These are phyloP conservation scores for Sambucus nigra DNA, from an alignment of 129 eudicot genomes.

Conservation along the genomic window DNA sequence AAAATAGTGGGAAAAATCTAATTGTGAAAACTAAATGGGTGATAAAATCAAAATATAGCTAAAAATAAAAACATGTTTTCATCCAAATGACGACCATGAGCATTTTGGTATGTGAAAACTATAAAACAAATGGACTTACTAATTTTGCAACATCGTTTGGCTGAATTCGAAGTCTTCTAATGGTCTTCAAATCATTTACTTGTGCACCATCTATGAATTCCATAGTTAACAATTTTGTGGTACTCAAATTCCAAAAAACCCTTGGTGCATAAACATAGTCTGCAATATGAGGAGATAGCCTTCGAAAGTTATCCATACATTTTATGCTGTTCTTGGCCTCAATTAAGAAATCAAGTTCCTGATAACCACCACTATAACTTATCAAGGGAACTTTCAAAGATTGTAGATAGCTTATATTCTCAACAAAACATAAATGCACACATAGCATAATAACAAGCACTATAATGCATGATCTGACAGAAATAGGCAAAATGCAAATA, in stretches of 20 bases:
- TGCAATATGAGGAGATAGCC: slow-evolving; percentile 87
- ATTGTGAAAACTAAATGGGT: too few species aligned
- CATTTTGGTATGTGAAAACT: too few species aligned
- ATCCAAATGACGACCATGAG: too few species aligned
- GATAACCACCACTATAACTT: slow-evolving; percentile 31
- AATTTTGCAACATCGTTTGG: slow-evolving; percentile 70
- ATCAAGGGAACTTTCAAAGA: slow-evolving; percentile 12
- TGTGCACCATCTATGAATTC: slow-evolving; percentile 77
- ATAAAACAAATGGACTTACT: slow-evolving; percentile 34
- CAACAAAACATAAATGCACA: slow-evolving; percentile 10
- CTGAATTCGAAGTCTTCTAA: slow-evolving; percentile 46
- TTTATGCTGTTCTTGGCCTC: slow-evolving; percentile 94
- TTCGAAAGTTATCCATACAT: slow-evolving; percentile 91
- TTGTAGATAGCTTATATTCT: slow-evolving; percentile 1
- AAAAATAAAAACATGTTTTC: too few species aligned
- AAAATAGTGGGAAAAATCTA: too few species aligned
- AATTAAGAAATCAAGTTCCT: slow-evolving; percentile 88
- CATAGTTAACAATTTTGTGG: slow-evolving; percentile 85
- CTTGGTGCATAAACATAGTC: slow-evolving; percentile 69
- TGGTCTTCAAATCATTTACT: slow-evolving; percentile 57
- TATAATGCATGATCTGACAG: background rate
- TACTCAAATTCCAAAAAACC: slow-evolving; percentile 68
- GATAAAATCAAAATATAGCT: too few species aligned
- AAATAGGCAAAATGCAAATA: background rate
- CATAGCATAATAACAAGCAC: background rate